Base-by-base conservation (phyloP, 2,329 filamentous ascomycete species). In the Orbilia ellipsospora region DNA sequence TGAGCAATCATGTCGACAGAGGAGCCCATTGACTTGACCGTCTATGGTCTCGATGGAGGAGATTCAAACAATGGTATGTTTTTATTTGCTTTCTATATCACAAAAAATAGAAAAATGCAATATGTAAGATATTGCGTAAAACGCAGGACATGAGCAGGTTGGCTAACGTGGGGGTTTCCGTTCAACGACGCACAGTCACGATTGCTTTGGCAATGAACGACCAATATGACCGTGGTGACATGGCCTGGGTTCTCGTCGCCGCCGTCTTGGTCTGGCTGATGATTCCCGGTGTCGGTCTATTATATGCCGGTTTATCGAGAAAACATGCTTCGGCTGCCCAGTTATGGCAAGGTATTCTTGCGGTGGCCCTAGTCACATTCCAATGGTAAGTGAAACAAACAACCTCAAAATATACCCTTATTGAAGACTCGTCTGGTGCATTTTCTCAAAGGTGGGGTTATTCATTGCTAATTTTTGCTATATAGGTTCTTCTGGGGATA, bases 241-340 rank as follows among this genome's bases (percentile, higher is more conserved):
- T 96, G 80, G 88, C 90, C 68, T 97, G 92, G 90, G 88, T 96
- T 81, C 85, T 93, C 80, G 88, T 89, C 63, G 89, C 88, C 45
- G 73, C 73, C 10, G 77, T 75, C 20, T 60, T 90, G 64, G 88
- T 90, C 64, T 90, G 87, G 85, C 81, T 90, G 60, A 90, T 90
- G 80, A 88, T 90, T 68, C 89, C 89, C 0, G 89, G 88, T 18
- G 88, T 90, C 78, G 88, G 88, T 56, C 84, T 90, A 6, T 82
- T 90, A 0, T 90, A 90, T 81, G 86, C 87, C 68, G 89, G 89
- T 64, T 84, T 90, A 28, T 85, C 88, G 4, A 85, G 88, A 40
- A 84, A 88, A 77, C 90, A 90, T 82, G 89, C 87, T 13, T 86
- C 88, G 4, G 83, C 90, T 28, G 83, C 88, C 2, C 82, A 90